Evolutionary conservation across 163 green algal species (phyloP).

Genomic region (Volvox carteri): DNA sequence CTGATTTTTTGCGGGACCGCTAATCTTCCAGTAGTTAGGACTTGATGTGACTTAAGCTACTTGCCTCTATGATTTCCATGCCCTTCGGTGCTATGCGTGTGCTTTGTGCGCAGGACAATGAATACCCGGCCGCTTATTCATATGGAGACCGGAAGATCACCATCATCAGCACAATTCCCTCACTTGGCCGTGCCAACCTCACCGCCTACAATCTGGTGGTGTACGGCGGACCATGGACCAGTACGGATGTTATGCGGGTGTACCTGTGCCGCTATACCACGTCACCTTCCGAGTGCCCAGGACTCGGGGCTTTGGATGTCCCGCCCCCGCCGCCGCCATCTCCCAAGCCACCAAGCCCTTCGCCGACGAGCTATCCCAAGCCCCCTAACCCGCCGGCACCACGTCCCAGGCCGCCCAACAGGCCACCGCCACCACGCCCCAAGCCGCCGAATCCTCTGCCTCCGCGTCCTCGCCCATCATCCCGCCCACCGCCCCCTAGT

Average conservation of each 20-base stretch:
- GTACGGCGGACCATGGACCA: conserved; percentile 15
- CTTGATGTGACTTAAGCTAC: too few relatives aligned
- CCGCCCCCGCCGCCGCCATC: neutral
- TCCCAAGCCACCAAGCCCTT: neutral
- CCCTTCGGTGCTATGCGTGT: neutral
- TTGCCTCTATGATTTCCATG: too few relatives aligned
- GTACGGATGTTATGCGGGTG: conserved; percentile 18
- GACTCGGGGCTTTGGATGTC: neutral
- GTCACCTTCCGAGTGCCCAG: neutral
- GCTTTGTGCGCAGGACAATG: neutral
- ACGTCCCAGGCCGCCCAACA: neutral
- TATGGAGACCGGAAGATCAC: neutral
- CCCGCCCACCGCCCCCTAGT: neutral
- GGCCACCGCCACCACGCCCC: neutral
- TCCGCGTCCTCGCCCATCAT: neutral
- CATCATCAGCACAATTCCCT: neutral
- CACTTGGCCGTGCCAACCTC: neutral
- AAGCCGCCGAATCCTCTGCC: neutral
- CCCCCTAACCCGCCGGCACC: neutral
- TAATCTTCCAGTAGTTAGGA: too few relatives aligned
- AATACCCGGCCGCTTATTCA: neutral
- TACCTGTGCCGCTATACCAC: conserved; percentile 17
- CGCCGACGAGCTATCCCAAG: neutral
- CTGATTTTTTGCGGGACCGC: too few relatives aligned
- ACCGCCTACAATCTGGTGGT: conserved; percentile 27